phyloP scores from a whole-genome alignment of 306 rosid species.

The Prinsepia uniflora region DNA sequence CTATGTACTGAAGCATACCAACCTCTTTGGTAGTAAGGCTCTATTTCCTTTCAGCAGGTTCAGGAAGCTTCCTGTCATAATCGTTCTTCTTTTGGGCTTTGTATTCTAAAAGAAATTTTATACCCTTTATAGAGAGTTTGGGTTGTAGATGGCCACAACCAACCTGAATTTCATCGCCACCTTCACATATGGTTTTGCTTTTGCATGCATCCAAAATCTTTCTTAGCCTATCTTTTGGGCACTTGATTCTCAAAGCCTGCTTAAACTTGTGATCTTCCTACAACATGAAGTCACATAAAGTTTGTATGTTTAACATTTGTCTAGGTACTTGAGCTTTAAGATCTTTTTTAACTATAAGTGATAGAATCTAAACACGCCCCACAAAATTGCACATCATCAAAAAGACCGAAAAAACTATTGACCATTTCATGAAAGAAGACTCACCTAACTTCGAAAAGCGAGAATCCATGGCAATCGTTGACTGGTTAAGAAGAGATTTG shows the following conservation, averaged over 20 bases:
- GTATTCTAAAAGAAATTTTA: constrained; percentile 81
- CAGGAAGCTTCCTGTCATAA: constrained; percentile 88
- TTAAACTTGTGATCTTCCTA: constrained; percentile 86
- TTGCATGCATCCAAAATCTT: constrained; percentile 86
- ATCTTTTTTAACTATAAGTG: not conserved
- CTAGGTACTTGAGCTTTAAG: not conserved
- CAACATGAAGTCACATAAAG: constrained; percentile 22
- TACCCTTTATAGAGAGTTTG: constrained; percentile 74
- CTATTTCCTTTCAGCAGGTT: constrained; percentile 90
- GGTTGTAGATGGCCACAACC: constrained; percentile 99
- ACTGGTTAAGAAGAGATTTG: no score
- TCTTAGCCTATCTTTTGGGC: constrained; percentile 68
- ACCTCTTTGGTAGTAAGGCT: constrained; percentile 90
- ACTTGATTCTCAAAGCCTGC: constrained; percentile 74
- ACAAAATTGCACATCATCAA: no score
- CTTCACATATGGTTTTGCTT: constrained; percentile 81
- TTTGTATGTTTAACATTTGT: not conserved
- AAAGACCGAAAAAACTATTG: no score
- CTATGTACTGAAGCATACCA: not conserved
- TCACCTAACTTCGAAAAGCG: no score
- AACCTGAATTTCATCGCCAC: constrained; percentile 92
- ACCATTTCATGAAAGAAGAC: no score
- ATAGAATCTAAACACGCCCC: no score
- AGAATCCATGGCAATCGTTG: no score
- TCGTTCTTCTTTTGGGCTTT: constrained; percentile 81